phyloP scores from a whole-genome alignment of 768 basidiomycete genomes.

The Boletus rubescentipes region DNA sequence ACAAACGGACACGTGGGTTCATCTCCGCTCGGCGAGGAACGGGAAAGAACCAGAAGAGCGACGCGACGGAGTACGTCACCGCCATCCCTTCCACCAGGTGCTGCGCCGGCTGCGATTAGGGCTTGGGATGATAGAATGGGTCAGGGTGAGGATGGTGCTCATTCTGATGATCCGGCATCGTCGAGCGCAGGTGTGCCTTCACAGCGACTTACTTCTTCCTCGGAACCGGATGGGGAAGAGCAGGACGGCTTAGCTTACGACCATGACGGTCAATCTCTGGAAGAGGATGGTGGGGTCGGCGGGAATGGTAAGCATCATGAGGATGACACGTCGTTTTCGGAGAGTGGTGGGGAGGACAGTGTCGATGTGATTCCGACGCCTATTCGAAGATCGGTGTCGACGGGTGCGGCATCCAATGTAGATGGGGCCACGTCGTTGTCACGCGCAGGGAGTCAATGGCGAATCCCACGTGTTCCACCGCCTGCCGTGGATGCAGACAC shows the following conservation, averaged over 20 bases:
- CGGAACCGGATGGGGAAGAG: slow-evolving; percentile 30
- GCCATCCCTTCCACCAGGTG: slow-evolving; percentile 43
- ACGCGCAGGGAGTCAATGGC: slow-evolving; percentile 25
- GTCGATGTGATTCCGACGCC: background rate
- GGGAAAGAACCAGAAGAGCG: slow-evolving; percentile 22
- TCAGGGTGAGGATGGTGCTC: slow-evolving; percentile 32
- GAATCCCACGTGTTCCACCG: slow-evolving; percentile 39
- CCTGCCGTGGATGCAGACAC: slow-evolving; percentile 34
- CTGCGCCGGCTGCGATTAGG: slow-evolving; percentile 38
- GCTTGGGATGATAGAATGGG: slow-evolving; percentile 37
- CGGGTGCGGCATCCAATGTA: background rate
- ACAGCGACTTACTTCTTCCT: slow-evolving; percentile 34
- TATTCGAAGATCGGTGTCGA: slow-evolving; percentile 12
- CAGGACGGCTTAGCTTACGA: slow-evolving; percentile 29
- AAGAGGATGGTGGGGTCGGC: background rate
- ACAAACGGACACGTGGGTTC: slow-evolving; percentile 15
- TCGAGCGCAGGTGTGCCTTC: slow-evolving; percentile 36
- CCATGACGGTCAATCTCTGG: slow-evolving; percentile 11
- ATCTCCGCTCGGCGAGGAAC: slow-evolving; percentile 12
- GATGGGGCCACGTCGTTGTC: slow-evolving; percentile 2
- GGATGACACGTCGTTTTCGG: slow-evolving; percentile 11
- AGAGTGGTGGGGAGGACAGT: slow-evolving; percentile 8
- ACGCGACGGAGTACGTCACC: slow-evolving; percentile 35
- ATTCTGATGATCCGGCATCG: slow-evolving; percentile 30
- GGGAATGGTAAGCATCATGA: slow-evolving; percentile 15